Evolutionary conservation across 2,329 filamentous ascomycete species (phyloP).

Genomic region (Ophiobolus disseminans): DNA sequence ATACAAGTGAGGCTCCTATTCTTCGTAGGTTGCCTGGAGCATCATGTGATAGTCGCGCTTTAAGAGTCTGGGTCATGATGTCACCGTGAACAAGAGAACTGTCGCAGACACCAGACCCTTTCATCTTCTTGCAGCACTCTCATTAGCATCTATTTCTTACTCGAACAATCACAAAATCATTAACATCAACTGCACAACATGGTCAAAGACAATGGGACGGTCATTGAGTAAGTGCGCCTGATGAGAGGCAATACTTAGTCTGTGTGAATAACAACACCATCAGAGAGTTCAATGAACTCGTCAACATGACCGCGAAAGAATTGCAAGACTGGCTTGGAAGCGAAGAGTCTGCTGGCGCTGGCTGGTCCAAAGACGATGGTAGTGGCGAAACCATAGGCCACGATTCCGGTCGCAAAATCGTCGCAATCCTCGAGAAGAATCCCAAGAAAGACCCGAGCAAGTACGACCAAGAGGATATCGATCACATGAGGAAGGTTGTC

Average conservation of each 20-base stretch:
- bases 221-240: constrained; percentile 53
- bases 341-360: constrained; percentile 64
- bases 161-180: too few relatives aligned
- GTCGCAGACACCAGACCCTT: too few relatives aligned
- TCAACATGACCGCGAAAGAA: constrained; percentile 70
- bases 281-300: constrained; percentile 69
- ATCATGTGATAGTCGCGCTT: too few relatives aligned
- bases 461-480: constrained; percentile 64
- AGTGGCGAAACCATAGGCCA: constrained; percentile 70
- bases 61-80: too few relatives aligned
- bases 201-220: constrained; percentile 60
- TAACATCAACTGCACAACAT: constrained; percentile 52
- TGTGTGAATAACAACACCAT: neutral
- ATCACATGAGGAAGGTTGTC: constrained; percentile 69
- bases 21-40: too few relatives aligned
- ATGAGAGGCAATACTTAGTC: too few relatives aligned
- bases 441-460: constrained; percentile 63
- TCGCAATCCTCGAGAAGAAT: constrained; percentile 68
- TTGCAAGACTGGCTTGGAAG: constrained; percentile 68
- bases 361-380: constrained; percentile 63
- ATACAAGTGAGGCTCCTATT: too few relatives aligned
- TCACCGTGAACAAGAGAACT: too few relatives aligned
- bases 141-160: too few relatives aligned
- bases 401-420: constrained; percentile 67
- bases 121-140: too few relatives aligned